phyloP scores from a whole-genome alignment of 2,329 filamentous ascomycete genomes.

The Penicillium sp. region DNA sequence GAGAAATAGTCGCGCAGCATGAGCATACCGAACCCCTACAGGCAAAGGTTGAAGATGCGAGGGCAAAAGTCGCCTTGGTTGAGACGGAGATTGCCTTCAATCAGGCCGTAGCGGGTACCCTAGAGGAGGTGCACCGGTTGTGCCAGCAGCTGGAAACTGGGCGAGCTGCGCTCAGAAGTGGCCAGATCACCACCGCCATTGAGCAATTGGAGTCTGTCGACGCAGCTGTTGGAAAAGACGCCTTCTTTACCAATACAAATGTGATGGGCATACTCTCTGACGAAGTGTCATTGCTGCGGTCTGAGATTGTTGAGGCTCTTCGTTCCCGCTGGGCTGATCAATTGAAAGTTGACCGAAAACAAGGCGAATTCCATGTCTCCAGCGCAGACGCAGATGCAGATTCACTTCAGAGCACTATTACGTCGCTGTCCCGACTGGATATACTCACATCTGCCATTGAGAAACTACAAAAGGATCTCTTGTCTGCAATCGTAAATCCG shows the following conservation, averaged over 20 bases:
- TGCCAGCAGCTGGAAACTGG: slow-evolving; percentile 42
- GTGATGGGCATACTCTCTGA: slow-evolving; percentile 51
- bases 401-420: slow-evolving; percentile 26
- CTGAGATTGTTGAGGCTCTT: slow-evolving; percentile 57
- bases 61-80: slow-evolving; percentile 48
- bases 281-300: slow-evolving; percentile 58
- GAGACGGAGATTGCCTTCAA: slow-evolving; percentile 54
- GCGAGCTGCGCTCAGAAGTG: slow-evolving; percentile 39
- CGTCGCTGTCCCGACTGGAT: slow-evolving; percentile 25
- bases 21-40: slow-evolving; percentile 59
- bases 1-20: slow-evolving; percentile 69
- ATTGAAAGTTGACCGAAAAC: slow-evolving; percentile 53
- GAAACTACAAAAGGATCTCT: slow-evolving; percentile 29
- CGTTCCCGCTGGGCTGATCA: slow-evolving; percentile 62
- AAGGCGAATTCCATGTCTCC: slow-evolving; percentile 50
- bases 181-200: slow-evolving; percentile 42
- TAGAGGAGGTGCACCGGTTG: slow-evolving; percentile 47
- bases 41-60: slow-evolving; percentile 54
- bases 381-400: slow-evolving; percentile 35
- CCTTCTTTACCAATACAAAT: slow-evolving; percentile 30
- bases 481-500: slow-evolving; percentile 26
- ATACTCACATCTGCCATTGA: slow-evolving; percentile 26
- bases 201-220: slow-evolving; percentile 41
- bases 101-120: slow-evolving; percentile 42
- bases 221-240: slow-evolving; percentile 21